A percentile compares a stretch with the other conserved stretches of the same genome.
Conservation (phyloP, 208 protist species). For the Lotmaria passim region DNA sequence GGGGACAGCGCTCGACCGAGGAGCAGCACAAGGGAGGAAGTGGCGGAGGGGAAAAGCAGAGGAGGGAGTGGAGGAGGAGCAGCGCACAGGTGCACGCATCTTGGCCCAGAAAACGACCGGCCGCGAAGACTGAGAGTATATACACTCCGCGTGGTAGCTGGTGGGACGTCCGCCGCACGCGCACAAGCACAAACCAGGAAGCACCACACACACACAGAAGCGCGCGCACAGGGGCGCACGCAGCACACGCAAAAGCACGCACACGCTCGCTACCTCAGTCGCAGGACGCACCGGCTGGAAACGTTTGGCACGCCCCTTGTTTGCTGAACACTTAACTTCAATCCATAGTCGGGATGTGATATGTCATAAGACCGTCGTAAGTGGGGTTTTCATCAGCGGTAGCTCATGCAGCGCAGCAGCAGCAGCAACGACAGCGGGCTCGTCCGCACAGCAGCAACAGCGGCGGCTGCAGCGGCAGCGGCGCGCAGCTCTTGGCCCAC, state of each 20-base stretch:
- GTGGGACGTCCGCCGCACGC: slow-evolving; percentile 12
- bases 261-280: slow-evolving; percentile 39
- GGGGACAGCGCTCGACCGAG: slow-evolving; percentile 1
- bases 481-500: slow-evolving; percentile 14
- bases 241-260: not conserved
- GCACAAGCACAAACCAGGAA: not conserved
- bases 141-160: slow-evolving; percentile 26
- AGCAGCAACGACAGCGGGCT: too few species aligned
- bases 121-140: slow-evolving; percentile 18
- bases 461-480: not conserved
- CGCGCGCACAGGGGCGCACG: not conserved
- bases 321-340: slow-evolving; percentile 61
- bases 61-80: not conserved
- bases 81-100: slow-evolving; percentile 1
- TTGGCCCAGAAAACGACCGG: slow-evolving; percentile 28
- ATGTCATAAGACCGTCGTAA: slow-evolving; percentile 11
- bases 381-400: slow-evolving; percentile 10
- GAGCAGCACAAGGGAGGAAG: not conserved
- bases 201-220: slow-evolving; percentile 15
- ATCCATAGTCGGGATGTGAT: slow-evolving; percentile 45
- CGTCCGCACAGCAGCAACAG: not conserved
- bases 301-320: slow-evolving; percentile 46
- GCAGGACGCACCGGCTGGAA: slow-evolving; percentile 60
- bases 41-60: not conserved
- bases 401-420: slow-evolving; percentile 6